Percentiles rank a stretch among this genome's conserved stretches.
These are phyloP conservation scores for Abelmoschus esculentus DNA, from an alignment of 345 rosid genomes.

Conservation along the genomic window DNA sequence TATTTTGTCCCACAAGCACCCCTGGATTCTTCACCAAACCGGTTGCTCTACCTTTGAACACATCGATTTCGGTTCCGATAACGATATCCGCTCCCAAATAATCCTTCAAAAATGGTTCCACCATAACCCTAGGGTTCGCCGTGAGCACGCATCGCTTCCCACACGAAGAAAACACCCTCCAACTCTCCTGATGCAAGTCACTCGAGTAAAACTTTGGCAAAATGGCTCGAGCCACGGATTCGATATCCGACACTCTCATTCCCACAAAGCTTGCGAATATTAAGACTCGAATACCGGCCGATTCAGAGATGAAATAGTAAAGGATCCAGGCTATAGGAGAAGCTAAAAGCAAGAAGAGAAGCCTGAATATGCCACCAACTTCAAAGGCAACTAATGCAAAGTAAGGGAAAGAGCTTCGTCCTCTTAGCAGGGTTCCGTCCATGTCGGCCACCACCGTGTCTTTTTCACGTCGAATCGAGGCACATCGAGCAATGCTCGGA, in stretches of 20 bases:
- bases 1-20: conserved; percentile 40
- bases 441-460: conserved; percentile 61
- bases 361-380: conserved; percentile 60
- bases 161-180: conserved; percentile 58
- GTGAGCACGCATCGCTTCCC: conserved; percentile 52
- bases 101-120: conserved; percentile 58
- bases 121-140: conserved; percentile 71
- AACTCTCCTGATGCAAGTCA: conserved; percentile 57
- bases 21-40: conserved; percentile 51
- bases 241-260: conserved; percentile 42
- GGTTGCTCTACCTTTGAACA: conserved; percentile 49
- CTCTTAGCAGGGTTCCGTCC: conserved; percentile 64
- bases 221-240: conserved; percentile 65
- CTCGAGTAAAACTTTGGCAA: conserved; percentile 45
- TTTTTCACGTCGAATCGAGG: conserved; percentile 38
- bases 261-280: conserved; percentile 48
- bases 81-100: conserved; percentile 54
- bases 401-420: conserved; percentile 49
- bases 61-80: conserved; percentile 57
- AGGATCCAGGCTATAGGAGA: conserved; percentile 53
- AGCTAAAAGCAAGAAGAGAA: conserved; percentile 48
- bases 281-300: conserved; percentile 47
- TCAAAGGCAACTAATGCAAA: conserved; percentile 69
- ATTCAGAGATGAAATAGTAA: conserved; percentile 48
- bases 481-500: conserved; percentile 37